Percentiles rank a stretch among this genome's conserved stretches.
Evolutionary conservation across 108 stramenopile species (phyloP).

Genomic region (Schizochytrium sp.): DNA sequence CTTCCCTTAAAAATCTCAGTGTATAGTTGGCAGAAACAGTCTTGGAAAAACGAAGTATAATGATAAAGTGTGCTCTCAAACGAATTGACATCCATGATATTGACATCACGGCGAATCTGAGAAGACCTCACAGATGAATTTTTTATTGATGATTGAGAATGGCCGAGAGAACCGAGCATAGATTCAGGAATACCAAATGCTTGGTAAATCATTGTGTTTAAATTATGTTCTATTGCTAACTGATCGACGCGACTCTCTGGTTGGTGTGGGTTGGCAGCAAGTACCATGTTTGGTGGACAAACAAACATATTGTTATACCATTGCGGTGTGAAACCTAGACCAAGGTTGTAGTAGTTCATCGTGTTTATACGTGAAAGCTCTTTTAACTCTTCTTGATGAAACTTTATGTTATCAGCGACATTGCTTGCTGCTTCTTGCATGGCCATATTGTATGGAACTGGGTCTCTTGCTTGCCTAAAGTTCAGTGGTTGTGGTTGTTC

Average conservation of each 20-base stretch:
- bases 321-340: neutral
- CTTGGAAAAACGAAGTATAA: neutral
- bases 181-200: neutral
- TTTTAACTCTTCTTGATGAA: neutral
- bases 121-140: neutral
- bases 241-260: neutral
- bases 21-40: neutral
- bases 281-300: neutral
- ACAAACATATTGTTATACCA: neutral
- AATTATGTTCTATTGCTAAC: neutral
- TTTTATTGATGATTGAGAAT: neutral
- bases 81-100: neutral
- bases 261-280: slow-evolving; percentile 40
- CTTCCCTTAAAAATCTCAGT: neutral
- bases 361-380: neutral
- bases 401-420: neutral
- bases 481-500: no score
- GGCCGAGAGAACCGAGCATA: neutral
- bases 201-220: neutral
- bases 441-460: no score
- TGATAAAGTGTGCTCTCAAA: neutral
- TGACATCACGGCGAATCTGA: neutral
- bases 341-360: neutral
- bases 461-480: no score
- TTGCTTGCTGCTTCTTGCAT: neutral